Percentiles rank a stretch among this genome's conserved stretches.
These are phyloP conservation scores for Aspergillus costaricaensis DNA, from an alignment of 2,329 filamentous ascomycete species.

Conservation along the genomic window DNA sequence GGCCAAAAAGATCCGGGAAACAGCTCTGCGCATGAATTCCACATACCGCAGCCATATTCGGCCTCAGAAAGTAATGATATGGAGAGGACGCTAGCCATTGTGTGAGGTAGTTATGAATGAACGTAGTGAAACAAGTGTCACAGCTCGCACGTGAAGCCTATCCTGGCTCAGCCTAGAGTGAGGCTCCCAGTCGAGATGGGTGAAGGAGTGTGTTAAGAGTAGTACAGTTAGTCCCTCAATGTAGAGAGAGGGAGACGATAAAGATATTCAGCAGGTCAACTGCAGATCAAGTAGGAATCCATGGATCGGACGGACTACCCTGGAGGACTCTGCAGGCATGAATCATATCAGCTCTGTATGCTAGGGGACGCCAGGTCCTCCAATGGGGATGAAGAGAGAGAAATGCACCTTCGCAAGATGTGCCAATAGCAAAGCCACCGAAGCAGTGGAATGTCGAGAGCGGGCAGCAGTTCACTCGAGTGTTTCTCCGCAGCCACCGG, in stretches of 20 bases:
- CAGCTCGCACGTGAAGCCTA: neutral
- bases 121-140: neutral
- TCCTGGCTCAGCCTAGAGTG: neutral
- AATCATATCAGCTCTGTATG: constrained; percentile 19
- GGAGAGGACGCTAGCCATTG: constrained; percentile 39
- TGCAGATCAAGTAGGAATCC: constrained; percentile 20
- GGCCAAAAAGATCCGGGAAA: neutral
- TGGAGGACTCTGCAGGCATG: constrained; percentile 3
- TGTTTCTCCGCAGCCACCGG: constrained; percentile 5
- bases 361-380: neutral
- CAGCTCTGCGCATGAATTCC: neutral
- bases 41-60: constrained; percentile 46
- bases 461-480: constrained; percentile 1
- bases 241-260: constrained; percentile 1
- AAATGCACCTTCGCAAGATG: constrained; percentile 1
- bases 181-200: neutral
- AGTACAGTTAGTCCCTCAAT: neutral
- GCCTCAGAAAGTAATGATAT: constrained; percentile 39
- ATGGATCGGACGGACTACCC: constrained; percentile 19
- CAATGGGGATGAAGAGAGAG: neutral
- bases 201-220: neutral
- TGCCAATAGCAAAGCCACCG: constrained; percentile 10
- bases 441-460: neutral
- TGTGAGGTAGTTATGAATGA: constrained; percentile 4
- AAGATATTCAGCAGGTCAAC: constrained; percentile 13